Conservation (phyloP, 2,329 filamentous ascomycete genomes). For the Fusarium tuaranense region DNA sequence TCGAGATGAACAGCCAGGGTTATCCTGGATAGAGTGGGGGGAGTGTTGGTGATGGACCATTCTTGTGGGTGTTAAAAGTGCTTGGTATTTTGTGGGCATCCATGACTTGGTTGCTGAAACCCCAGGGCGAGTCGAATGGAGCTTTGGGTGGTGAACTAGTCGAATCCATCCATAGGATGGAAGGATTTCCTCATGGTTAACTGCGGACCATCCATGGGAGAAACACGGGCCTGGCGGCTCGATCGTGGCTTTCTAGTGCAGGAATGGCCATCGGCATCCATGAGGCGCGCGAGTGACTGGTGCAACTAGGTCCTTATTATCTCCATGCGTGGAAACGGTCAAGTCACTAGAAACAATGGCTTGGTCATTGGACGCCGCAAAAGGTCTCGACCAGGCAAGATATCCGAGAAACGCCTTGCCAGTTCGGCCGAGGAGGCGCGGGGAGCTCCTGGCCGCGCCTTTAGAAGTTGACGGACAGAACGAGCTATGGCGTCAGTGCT, state of each 20-base stretch:
- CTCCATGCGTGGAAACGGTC: background rate
- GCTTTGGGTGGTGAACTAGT: background rate
- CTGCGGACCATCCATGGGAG: background rate
- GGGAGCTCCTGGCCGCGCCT: background rate
- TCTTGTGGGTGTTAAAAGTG: background rate
- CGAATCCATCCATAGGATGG: background rate
- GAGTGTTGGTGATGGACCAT: conserved; percentile 15
- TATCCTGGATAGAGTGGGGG: conserved; percentile 16
- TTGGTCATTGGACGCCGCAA: background rate
- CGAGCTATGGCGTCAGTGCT: conserved; percentile 32
- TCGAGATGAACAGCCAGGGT: background rate
- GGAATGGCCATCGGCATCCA: conserved; percentile 14
- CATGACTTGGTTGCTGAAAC: background rate
- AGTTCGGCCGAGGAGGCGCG: background rate
- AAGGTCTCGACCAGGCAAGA: background rate
- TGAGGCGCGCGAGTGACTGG: background rate
- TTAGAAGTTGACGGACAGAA: background rate
- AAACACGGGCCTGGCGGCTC: background rate
- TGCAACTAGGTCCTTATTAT: background rate
- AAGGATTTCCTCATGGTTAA: background rate
- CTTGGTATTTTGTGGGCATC: background rate
- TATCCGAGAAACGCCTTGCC: background rate
- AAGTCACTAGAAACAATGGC: conserved; percentile 4
- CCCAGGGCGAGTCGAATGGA: background rate
- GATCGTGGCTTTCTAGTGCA: conserved; percentile 32